Base-by-base conservation (phyloP, 2,329 filamentous ascomycete species). In the Chrysosporium queenslandicum region DNA sequence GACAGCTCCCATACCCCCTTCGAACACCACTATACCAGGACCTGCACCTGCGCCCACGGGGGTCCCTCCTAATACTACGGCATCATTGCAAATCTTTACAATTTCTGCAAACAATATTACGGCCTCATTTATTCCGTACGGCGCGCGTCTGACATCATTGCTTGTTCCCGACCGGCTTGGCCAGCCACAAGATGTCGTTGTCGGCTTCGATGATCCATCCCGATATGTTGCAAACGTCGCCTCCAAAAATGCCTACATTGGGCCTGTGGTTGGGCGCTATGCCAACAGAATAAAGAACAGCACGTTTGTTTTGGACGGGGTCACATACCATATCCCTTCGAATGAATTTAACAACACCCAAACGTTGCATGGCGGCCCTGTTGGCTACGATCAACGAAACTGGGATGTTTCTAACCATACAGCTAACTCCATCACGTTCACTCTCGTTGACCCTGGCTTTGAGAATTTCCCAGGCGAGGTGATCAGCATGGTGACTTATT, bases 261-360 rank as follows among this genome's bases (percentile, higher is more conserved):
- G 73, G 16, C 63, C 73, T 1, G 63, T 74, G 4, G 73, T 75
- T 12, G 75, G 75, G 52, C 71, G 75, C 45, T 78, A 77, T 64
- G 75, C 75, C 53, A 78, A 78, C 60, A 72, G 75, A 36, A 77
- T 77, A 63, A 77, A 74, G 66, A 79, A 79, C 54, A 74, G 75
- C 48, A 78, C 76, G 2, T 79, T 79, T 62, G 67, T 68, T 20
- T 66, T 79, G 53, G 71, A 76, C 50, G 71, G 68, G 18, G 58
- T 66, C 16, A 68, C 64, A 2, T 78, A 73, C 55, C 65, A 77
- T 25, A 70, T 77, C 29, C 69, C 74, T 0, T 65, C 68, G 43
- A 79, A 78, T 57, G 77, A 79, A 58, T 67, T 78, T 42, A 65
- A 60, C 34, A 75, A 75, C n/a, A 55, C 58, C 11, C 69, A 78